Percentiles rank a stretch among this genome's conserved stretches.
phyloP scores from a whole-genome alignment of 345 rosid genomes.

The Gossypium ekmanianum region DNA sequence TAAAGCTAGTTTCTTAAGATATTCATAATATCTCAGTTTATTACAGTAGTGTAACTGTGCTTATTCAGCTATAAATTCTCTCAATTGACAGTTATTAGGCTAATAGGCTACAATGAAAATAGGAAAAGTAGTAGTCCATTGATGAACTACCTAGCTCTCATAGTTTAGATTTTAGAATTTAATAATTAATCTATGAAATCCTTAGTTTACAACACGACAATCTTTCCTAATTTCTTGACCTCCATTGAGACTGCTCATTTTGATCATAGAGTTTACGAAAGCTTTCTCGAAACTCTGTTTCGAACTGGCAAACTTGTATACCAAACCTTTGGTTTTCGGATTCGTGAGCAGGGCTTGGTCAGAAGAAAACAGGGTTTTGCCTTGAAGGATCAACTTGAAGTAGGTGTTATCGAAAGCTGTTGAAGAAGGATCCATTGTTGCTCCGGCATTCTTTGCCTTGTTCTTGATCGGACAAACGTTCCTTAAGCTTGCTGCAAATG shows the following conservation, averaged over 20 bases:
- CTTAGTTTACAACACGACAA: slow-evolving; percentile 40
- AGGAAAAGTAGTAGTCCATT: neutral
- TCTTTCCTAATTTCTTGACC: slow-evolving; percentile 49
- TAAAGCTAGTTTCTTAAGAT: slow-evolving; percentile 2
- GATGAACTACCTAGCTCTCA: slow-evolving; percentile 12
- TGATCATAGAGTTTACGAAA: slow-evolving; percentile 40
- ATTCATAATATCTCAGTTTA: neutral
- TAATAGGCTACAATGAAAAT: neutral
- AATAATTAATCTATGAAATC: slow-evolving; percentile 8
- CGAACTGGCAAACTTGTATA: slow-evolving; percentile 36
- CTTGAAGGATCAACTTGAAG: slow-evolving; percentile 40
- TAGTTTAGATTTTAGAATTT: neutral
- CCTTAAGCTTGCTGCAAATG: slow-evolving; percentile 38
- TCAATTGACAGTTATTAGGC: neutral
- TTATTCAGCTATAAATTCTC: neutral
- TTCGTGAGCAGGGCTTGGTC: slow-evolving; percentile 41
- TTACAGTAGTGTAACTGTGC: neutral
- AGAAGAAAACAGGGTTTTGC: slow-evolving; percentile 36
- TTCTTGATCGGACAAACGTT: slow-evolving; percentile 29
- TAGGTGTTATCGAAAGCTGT: slow-evolving; percentile 45
- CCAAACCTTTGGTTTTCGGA: slow-evolving; percentile 30
- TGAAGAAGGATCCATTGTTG: slow-evolving; percentile 40
- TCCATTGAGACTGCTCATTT: slow-evolving; percentile 47
- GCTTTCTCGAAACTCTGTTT: slow-evolving; percentile 28
- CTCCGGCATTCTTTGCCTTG: slow-evolving; percentile 34